phyloP scores from a whole-genome alignment of 306 rosid species.

The Quercus cerris region DNA sequence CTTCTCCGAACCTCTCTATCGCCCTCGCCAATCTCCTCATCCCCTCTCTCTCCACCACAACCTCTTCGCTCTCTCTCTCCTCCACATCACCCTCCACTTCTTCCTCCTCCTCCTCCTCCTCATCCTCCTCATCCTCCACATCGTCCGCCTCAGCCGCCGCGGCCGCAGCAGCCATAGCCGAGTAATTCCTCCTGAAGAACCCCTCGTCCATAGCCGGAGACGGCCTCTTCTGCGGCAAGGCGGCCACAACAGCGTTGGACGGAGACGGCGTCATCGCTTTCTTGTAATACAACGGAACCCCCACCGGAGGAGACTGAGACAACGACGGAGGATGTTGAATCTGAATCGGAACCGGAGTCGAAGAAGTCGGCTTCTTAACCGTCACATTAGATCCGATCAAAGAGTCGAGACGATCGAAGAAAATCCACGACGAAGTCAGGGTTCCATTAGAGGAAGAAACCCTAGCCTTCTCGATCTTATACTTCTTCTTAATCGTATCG shows the following conservation, averaged over 20 bases:
- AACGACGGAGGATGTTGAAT: constrained; percentile 42
- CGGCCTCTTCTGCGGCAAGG: constrained; percentile 68
- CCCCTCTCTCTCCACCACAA: constrained; percentile 60
- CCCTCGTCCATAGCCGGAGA: constrained; percentile 47
- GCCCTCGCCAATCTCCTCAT: constrained; percentile 77
- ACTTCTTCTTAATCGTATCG: constrained; percentile 93
- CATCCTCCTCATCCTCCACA: constrained; percentile 38
- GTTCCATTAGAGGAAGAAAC: constrained; percentile 56
- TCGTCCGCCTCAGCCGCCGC: constrained; percentile 81
- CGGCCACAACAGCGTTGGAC: constrained; percentile 36
- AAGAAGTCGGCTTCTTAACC: constrained; percentile 41
- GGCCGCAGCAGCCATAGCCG: constrained; percentile 88
- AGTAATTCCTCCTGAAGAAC: constrained; percentile 72
- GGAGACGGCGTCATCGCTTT: constrained; percentile 25
- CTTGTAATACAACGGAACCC: constrained; percentile 42
- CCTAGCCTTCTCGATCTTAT: constrained; percentile 88
- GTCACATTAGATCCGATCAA: constrained; percentile 57
- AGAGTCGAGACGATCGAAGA: constrained; percentile 63
- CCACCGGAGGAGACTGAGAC: constrained; percentile 56
- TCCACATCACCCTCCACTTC: constrained; percentile 52
- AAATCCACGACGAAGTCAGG: constrained; percentile 63
- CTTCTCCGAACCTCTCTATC: constrained; percentile 73
- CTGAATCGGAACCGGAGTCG: constrained; percentile 8
- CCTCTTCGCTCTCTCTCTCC: constrained; percentile 55
- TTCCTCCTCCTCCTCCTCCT: constrained; percentile 23